A percentile compares a stretch with the other conserved stretches of the same genome.
Conservation (phyloP, 2,329 filamentous ascomycete species). For the Celoporthe dispersa region DNA sequence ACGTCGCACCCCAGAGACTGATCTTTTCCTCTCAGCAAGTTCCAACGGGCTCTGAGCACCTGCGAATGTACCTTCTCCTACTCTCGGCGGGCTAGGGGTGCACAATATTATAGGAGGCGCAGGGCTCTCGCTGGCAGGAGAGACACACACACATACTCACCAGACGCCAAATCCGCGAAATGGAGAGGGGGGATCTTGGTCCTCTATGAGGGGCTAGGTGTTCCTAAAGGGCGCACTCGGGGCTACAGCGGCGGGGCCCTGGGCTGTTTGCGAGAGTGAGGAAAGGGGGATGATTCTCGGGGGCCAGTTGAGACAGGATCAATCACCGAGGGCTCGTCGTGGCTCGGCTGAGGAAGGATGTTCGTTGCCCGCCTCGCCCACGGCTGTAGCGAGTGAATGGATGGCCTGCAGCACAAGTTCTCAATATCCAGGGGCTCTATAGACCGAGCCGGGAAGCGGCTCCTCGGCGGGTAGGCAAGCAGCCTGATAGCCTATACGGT, state of each 20-base stretch:
- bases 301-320: background rate
- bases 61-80: background rate
- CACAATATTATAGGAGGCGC: background rate
- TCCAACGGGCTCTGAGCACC: background rate
- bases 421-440: background rate
- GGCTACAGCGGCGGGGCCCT: background rate
- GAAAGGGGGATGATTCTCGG: background rate
- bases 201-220: no score
- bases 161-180: background rate
- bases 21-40: background rate
- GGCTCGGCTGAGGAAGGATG: background rate
- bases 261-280: background rate
- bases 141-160: background rate
- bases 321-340: background rate
- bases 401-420: background rate
- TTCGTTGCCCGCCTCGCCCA: background rate
- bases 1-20: background rate
- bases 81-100: background rate
- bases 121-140: background rate
- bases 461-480: slow-evolving; percentile 1
- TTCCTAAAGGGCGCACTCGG: background rate
- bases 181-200: background rate
- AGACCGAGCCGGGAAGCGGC: background rate
- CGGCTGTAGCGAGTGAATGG: background rate
- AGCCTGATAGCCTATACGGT: background rate